A percentile compares a stretch with the other conserved stretches of the same genome.
Evolutionary conservation across 2,329 filamentous ascomycete species (phyloP).

Genomic region (Botrytis tulipae): DNA sequence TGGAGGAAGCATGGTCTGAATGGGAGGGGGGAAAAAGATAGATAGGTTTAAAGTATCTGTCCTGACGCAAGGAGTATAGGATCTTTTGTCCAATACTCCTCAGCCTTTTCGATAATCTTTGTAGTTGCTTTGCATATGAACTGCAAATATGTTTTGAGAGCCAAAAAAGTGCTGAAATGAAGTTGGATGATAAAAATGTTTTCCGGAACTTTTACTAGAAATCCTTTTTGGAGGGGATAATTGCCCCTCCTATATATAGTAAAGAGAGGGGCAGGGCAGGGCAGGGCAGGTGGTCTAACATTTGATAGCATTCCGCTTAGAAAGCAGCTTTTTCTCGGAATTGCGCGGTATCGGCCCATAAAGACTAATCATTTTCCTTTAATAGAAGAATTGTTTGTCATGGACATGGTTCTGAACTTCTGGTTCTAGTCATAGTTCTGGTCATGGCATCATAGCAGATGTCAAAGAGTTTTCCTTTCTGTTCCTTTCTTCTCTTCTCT

Average conservation of each 20-base stretch:
- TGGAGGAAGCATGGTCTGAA: slow-evolving; percentile 50
- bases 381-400: not conserved
- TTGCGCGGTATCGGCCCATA: slow-evolving; percentile 1
- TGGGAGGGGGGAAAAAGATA: slow-evolving; percentile 7
- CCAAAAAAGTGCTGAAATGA: not conserved
- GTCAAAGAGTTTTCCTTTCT: not conserved
- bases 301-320: not conserved
- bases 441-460: not conserved
- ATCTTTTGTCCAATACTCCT: slow-evolving; percentile 59
- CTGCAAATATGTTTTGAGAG: not conserved
- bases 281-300: no score
- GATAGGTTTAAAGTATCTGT: slow-evolving; percentile 33
- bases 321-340: not conserved
- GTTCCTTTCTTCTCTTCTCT: not conserved
- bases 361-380: not conserved
- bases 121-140: slow-evolving; percentile 30
- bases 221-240: not conserved
- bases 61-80: slow-evolving; percentile 66
- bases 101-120: slow-evolving; percentile 48
- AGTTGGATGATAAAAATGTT: not conserved
- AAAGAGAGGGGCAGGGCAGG: not conserved
- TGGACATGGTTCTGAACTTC: not conserved
- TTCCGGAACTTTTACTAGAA: not conserved
- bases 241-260: slow-evolving; percentile 9
- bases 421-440: not conserved